Evolutionary conservation across 768 basidiomycete genomes (phyloP).

Genomic region (Termitomyces sp.): DNA sequence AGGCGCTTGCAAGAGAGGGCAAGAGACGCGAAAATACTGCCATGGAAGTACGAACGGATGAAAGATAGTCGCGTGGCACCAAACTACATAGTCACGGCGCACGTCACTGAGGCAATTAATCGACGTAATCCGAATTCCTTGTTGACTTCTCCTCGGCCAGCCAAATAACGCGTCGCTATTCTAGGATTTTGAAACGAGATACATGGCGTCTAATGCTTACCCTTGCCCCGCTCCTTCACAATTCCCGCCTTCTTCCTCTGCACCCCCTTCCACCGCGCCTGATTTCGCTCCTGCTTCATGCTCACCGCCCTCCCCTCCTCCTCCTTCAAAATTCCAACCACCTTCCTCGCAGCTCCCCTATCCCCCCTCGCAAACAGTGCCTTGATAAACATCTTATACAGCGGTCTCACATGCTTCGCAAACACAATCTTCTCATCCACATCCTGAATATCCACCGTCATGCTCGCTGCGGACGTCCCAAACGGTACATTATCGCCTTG

Average conservation of each 20-base stretch:
- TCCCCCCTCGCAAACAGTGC: conserved; percentile 61
- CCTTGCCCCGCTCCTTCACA: neutral
- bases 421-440: conserved; percentile 49
- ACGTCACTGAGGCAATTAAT: neutral
- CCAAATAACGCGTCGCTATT: neutral
- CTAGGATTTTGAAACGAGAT: neutral
- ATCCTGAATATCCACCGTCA: conserved; percentile 31
- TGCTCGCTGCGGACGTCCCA: conserved; percentile 29
- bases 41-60: conserved; percentile 24
- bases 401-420: conserved; percentile 57
- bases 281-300: conserved; percentile 31
- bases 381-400: conserved; percentile 74
- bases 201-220: neutral
- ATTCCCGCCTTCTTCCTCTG: conserved; percentile 24
- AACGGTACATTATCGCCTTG: conserved; percentile 41
- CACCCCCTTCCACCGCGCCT: conserved; percentile 31
- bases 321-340: conserved; percentile 55
- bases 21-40: conserved; percentile 52
- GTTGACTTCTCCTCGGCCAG: neutral
- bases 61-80: neutral
- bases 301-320: conserved; percentile 30
- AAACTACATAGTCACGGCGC: neutral
- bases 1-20: conserved; percentile 47
- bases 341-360: conserved; percentile 45
- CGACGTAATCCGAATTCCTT: neutral